Evolutionary conservation across 1,284 basidiomycete genomes (phyloP).

Genomic region (Mrakiaceae sp.): DNA sequence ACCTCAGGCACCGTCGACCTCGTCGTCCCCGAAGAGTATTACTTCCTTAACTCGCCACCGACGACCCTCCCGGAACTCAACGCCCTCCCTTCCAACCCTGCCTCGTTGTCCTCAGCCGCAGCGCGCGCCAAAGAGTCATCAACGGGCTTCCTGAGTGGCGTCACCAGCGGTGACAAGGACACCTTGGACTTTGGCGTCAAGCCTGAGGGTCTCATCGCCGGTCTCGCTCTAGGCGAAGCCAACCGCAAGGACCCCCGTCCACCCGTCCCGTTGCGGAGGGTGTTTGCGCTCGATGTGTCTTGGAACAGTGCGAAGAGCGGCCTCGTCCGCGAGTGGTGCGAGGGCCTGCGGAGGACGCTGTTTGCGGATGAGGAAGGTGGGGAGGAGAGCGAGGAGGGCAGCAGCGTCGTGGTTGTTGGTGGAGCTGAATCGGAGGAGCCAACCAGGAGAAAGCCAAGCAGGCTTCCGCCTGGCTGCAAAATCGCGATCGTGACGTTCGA

Average conservation of each 20-base stretch:
- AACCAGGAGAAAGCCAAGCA: constrained; percentile 24
- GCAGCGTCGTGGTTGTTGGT: constrained; percentile 38
- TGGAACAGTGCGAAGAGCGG: constrained; percentile 59
- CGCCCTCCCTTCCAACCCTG: constrained; percentile 13
- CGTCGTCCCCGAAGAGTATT: constrained; percentile 71
- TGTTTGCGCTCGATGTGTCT: constrained; percentile 88
- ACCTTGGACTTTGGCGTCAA: not conserved
- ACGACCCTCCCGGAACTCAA: constrained; percentile 22
- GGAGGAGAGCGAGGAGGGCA: constrained; percentile 35
- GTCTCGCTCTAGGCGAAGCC: constrained; percentile 31
- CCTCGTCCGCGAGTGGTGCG: constrained; percentile 59
- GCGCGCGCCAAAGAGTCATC: constrained; percentile 32
- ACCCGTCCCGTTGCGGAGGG: constrained; percentile 9
- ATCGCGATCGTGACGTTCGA: constrained; percentile 84
- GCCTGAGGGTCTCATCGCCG: constrained; percentile 14
- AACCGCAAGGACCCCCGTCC: too few relatives aligned
- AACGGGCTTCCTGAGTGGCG: not conserved
- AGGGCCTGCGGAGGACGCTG: constrained; percentile 52
- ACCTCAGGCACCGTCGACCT: constrained; percentile 90
- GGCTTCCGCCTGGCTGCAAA: constrained; percentile 38
- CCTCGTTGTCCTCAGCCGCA: not conserved
- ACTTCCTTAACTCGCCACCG: constrained; percentile 50
- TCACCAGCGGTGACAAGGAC: too few relatives aligned
- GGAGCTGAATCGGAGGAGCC: constrained; percentile 16
- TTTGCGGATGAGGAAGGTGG: constrained; percentile 44